Conservation (phyloP, 345 rosid genomes). For the Brassica nigra region DNA sequence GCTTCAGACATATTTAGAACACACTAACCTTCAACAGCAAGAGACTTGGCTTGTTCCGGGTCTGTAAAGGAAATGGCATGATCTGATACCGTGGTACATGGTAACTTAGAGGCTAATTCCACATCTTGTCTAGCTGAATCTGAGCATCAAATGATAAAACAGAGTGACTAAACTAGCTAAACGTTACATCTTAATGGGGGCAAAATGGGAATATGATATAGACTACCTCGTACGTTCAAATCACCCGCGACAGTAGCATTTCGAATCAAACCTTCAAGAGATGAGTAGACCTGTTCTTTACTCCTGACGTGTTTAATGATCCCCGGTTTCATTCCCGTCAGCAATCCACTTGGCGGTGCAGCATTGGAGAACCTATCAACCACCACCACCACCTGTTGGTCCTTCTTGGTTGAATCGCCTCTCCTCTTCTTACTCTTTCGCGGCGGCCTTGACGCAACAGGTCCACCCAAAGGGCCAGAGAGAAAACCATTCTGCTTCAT, state of each 20-base stretch:
- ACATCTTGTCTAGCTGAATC: slow-evolving; percentile 48
- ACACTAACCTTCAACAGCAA: slow-evolving; percentile 68
- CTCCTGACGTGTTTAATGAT: slow-evolving; percentile 87
- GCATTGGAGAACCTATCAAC: slow-evolving; percentile 6
- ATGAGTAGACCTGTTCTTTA: slow-evolving; percentile 82
- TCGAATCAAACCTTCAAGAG: slow-evolving; percentile 74
- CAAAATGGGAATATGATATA: background rate
- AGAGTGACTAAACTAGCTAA: slow-evolving; percentile 24
- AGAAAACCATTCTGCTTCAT: slow-evolving; percentile 92
- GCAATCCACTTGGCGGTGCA: slow-evolving; percentile 82
- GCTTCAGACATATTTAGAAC: background rate
- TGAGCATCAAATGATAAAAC: slow-evolving; percentile 36
- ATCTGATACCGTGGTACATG: slow-evolving; percentile 32
- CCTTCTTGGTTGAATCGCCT: slow-evolving; percentile 48
- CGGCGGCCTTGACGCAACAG: slow-evolving; percentile 65
- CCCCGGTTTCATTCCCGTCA: slow-evolving; percentile 83
- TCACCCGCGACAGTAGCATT: slow-evolving; percentile 27
- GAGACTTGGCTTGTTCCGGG: slow-evolving; percentile 53
- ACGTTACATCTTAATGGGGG: slow-evolving; percentile 35
- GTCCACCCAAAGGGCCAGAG: slow-evolving; percentile 71
- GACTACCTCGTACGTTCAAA: slow-evolving; percentile 39
- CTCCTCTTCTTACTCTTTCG: slow-evolving; percentile 58
- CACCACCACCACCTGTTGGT: background rate
- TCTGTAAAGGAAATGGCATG: slow-evolving; percentile 48
- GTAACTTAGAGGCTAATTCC: slow-evolving; percentile 45